Conservation (phyloP, 169 alveolate species). For the Cryptosporidium baileyi region DNA sequence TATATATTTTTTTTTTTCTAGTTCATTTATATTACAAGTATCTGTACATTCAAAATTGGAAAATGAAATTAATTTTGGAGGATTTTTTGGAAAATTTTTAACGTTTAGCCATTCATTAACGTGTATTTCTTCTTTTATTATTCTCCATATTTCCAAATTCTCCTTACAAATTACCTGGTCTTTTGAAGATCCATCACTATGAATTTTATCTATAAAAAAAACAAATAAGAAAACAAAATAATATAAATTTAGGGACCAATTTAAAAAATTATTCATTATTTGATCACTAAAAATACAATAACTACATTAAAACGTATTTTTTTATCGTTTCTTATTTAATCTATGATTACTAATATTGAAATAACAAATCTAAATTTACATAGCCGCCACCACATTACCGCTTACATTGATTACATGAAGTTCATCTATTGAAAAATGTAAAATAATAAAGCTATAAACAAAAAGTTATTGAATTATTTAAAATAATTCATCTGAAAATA, state of each 20-base stretch:
- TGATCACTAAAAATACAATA: no score
- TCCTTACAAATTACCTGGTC: no score
- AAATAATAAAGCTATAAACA: neutral
- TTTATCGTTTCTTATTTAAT: no score
- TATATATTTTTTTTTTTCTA: neutral
- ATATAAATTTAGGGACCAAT: no score
- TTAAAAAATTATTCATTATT: no score
- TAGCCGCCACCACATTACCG: conserved; percentile 40
- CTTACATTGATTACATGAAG: neutral
- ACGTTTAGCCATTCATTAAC: neutral
- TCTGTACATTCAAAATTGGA: neutral
- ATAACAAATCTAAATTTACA: conserved; percentile 32
- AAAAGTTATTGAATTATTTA: no score
- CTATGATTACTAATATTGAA: no score
- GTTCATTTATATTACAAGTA: neutral
- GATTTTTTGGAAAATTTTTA: neutral
- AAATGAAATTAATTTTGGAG: neutral
- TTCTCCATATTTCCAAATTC: neutral
- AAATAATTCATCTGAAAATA: no score
- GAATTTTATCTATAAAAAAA: neutral
- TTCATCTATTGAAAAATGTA: neutral
- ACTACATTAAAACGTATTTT: no score
- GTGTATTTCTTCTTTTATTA: neutral
- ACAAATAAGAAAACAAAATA: neutral
- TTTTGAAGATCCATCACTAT: neutral